phyloP scores from a whole-genome alignment of 257 asterid genomes.

The Jaltomata sinuosa region DNA sequence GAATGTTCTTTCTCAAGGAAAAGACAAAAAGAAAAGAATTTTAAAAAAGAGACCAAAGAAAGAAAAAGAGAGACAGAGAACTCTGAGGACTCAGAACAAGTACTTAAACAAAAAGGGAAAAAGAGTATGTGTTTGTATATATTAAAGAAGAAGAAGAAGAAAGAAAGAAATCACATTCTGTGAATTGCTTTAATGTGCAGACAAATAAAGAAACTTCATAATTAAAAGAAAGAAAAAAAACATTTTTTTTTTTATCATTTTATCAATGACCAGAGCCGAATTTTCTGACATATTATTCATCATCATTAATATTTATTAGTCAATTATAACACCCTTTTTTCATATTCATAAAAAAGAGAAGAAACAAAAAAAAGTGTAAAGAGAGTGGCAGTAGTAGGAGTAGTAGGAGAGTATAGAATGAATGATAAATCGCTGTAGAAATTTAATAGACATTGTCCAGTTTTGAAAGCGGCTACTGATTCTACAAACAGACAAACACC shows the following conservation, averaged over 20 bases:
- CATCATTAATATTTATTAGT: conserved; percentile 1
- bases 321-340: conserved; percentile 9
- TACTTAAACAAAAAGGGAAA: background rate
- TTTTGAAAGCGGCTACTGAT: conserved; percentile 41
- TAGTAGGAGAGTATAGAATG: background rate
- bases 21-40: background rate
- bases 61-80: conserved; percentile 8
- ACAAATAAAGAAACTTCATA: conserved; percentile 8
- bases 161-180: conserved; percentile 22
- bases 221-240: conserved; percentile 10
- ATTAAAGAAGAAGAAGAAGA: background rate
- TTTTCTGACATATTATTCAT: conserved; percentile 33
- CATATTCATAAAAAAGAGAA: background rate
- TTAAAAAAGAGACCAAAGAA: background rate
- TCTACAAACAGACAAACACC: conserved; percentile 34
- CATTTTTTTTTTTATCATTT: background rate
- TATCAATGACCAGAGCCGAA: conserved; percentile 17
- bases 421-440: conserved; percentile 11
- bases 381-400: background rate
- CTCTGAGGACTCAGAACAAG: conserved; percentile 19
- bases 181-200: conserved; percentile 35
- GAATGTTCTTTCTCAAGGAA: background rate
- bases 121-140: conserved; percentile 8
- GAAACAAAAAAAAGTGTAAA: background rate
- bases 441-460: conserved; percentile 33